Evolutionary conservation across 2,329 filamentous ascomycete genomes (phyloP), one percentile per base, ranked within the genome.

Genomic region (Botrytis pseudocinerea): DNA sequence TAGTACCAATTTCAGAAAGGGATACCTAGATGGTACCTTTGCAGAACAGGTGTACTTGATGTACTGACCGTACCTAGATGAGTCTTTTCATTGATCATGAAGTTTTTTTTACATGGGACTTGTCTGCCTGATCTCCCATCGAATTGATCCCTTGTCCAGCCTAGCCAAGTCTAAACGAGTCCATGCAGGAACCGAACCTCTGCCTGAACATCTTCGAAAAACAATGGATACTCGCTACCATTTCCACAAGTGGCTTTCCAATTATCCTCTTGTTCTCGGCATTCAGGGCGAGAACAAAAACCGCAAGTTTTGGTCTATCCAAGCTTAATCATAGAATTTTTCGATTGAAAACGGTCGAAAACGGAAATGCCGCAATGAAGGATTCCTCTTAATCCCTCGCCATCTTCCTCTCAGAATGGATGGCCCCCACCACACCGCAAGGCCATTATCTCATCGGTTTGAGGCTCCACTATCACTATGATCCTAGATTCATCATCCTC

Each of bases 401-500:
- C 38, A 46, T 40, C 44, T 64, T 59, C 71, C 62, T 72, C 51
- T 44, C 14, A 61, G n/a, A 59, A 64, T 48, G 20, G 16, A 69
- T 63, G 63, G 59, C 66, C 59, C 66, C 72, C 66, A 65, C 40
- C 20, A 48, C 42, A 60, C 28, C 10, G 22, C 16, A 68, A 63
- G 35, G 25, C 63, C 54, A 60, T 60, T 32, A 42, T 72, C 63
- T 69, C 63, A 61, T 72, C 32, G 40, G 69, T 32, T 68, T 14
- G 32, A 40, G 35, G 63, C 70, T 72, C 63, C 51, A 48, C 70
- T 68, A 28, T 71, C 40, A 46, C 59, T 20, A 54, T 42, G 25
- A 71, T 66, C 72, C 66, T 70, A 54, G 71, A 32, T 70, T 70
- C 65, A 40, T 28, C 64, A 73, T 69, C 65, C 65, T 48, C 20